Conservation (phyloP, 179 eudicot genomes). For the Spergularia azorica region DNA sequence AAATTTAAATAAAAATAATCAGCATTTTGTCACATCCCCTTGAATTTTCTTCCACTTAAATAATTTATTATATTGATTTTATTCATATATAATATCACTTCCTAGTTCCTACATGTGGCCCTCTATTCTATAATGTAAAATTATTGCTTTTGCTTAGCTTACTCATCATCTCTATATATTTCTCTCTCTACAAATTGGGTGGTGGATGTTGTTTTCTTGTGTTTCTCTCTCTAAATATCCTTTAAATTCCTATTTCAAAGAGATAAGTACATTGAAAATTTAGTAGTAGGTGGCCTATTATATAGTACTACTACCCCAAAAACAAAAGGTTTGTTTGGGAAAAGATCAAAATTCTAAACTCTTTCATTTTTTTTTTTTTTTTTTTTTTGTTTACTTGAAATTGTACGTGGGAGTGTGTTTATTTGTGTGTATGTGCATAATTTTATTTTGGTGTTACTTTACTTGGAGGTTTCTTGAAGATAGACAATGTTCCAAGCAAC, state of each 20-base stretch:
- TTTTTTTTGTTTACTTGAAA: background rate
- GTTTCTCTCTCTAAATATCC: conserved; percentile 19
- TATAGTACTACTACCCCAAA: background rate
- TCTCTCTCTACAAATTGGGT: conserved; percentile 18
- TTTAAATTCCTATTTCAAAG: conserved; percentile 13
- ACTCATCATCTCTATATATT: background rate
- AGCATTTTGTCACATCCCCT: background rate
- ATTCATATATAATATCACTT: conserved; percentile 24
- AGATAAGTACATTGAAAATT: conserved; percentile 14
- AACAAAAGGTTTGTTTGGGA: background rate
- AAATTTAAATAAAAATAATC: too few relatives aligned
- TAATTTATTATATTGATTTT: background rate
- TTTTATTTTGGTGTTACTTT: conserved; percentile 30
- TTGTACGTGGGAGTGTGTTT: background rate
- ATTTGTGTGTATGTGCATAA: conserved; percentile 20
- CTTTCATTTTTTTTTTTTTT: too few relatives aligned
- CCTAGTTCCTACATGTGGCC: conserved; percentile 21
- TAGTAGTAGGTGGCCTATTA: conserved; percentile 20
- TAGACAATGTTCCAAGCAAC: conserved; percentile 53
- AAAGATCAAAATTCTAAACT: too few relatives aligned
- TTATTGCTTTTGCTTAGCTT: conserved; percentile 15
- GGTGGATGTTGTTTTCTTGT: conserved; percentile 20
- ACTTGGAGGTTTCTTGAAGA: conserved; percentile 41
- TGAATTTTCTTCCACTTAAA: conserved; percentile 19
- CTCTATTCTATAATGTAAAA: conserved; percentile 20